A percentile compares a stretch with the other conserved stretches of the same genome.
These are phyloP conservation scores for Verticillium dahliae DNA, from an alignment of 2,329 filamentous ascomycete species.

Conservation along the genomic window DNA sequence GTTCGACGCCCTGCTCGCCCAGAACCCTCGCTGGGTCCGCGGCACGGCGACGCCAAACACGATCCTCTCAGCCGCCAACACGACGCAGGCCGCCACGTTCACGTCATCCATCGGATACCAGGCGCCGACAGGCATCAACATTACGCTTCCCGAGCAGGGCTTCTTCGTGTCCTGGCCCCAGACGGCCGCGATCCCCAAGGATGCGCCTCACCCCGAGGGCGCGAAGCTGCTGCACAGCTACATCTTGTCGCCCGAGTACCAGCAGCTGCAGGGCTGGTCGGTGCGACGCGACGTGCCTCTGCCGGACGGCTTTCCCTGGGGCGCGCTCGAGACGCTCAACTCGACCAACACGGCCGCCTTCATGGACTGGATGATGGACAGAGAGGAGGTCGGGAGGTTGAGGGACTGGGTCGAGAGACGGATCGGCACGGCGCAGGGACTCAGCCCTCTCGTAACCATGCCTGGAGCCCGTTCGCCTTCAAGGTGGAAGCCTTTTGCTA, in stretches of 20 bases:
- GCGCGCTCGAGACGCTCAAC: slow-evolving; percentile 18
- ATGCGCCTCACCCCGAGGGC: slow-evolving; percentile 41
- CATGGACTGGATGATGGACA: slow-evolving; percentile 32
- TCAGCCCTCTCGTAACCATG: too few relatives aligned
- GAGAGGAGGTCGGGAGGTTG: slow-evolving; percentile 31
- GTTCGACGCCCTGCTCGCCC: slow-evolving; percentile 38
- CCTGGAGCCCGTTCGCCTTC: too few relatives aligned
- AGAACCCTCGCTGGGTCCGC: slow-evolving; percentile 47
- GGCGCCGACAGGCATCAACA: slow-evolving; percentile 12
- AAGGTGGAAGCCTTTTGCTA: too few relatives aligned
- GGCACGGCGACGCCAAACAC: slow-evolving; percentile 36
- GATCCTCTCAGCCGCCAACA: slow-evolving; percentile 21
- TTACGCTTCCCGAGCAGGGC: slow-evolving; percentile 25
- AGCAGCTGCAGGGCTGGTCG: slow-evolving; percentile 24
- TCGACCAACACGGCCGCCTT: slow-evolving; percentile 31
- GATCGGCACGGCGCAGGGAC: not conserved
- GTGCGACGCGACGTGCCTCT: slow-evolving; percentile 25
- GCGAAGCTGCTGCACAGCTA: slow-evolving; percentile 44
- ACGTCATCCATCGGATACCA: slow-evolving; percentile 16
- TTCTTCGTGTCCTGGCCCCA: slow-evolving; percentile 42
- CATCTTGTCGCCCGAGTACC: slow-evolving; percentile 33
- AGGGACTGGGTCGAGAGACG: not conserved
- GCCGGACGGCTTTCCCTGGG: slow-evolving; percentile 17
- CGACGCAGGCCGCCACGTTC: slow-evolving; percentile 26
- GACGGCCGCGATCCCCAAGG: slow-evolving; percentile 37